These are phyloP conservation scores for Globisporangium radiosum DNA, from an alignment of 352 stramenopile genomes.

Conservation along the genomic window DNA sequence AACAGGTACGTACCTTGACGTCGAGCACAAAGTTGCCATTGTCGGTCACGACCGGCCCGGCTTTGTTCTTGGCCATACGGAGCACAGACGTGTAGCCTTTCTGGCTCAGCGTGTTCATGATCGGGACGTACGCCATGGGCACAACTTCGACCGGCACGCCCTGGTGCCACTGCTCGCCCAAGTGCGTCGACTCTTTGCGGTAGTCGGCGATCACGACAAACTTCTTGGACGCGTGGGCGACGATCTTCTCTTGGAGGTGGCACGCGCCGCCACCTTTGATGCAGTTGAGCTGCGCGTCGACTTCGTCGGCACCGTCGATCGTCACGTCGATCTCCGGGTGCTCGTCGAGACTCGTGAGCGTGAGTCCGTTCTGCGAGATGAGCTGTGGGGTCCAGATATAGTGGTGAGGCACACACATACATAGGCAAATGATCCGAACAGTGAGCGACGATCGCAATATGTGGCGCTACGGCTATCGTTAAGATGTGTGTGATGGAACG, in stretches of 20 bases:
- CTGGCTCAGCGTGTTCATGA: slow-evolving; percentile 68
- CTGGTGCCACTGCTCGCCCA: slow-evolving; percentile 86
- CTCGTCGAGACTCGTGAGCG: slow-evolving; percentile 76
- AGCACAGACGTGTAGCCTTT: slow-evolving; percentile 54
- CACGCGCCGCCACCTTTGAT: slow-evolving; percentile 98
- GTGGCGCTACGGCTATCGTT: too few relatives aligned
- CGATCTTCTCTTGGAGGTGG: slow-evolving; percentile 93
- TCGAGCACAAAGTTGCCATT: slow-evolving; percentile 93
- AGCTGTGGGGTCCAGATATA: slow-evolving; percentile 39
- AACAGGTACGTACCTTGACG: slow-evolving; percentile 36
- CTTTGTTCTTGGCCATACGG: slow-evolving; percentile 87
- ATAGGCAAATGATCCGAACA: too few relatives aligned
- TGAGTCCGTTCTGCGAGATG: slow-evolving; percentile 72
- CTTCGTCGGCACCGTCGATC: slow-evolving; percentile 98
- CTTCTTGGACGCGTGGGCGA: slow-evolving; percentile 92
- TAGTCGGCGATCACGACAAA: slow-evolving; percentile 98
- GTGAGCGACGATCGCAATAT: too few relatives aligned
- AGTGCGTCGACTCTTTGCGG: slow-evolving; percentile 84
- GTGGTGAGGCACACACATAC: too few relatives aligned
- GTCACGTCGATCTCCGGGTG: slow-evolving; percentile 94
- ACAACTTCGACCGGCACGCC: slow-evolving; percentile 96
- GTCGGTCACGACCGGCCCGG: slow-evolving; percentile 96
- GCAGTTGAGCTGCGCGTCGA: slow-evolving; percentile 95
- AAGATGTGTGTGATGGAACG: too few relatives aligned
- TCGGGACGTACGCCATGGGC: slow-evolving; percentile 96